phyloP scores from a whole-genome alignment of 116 monocot species.

The Trichopus zeylanicus region DNA sequence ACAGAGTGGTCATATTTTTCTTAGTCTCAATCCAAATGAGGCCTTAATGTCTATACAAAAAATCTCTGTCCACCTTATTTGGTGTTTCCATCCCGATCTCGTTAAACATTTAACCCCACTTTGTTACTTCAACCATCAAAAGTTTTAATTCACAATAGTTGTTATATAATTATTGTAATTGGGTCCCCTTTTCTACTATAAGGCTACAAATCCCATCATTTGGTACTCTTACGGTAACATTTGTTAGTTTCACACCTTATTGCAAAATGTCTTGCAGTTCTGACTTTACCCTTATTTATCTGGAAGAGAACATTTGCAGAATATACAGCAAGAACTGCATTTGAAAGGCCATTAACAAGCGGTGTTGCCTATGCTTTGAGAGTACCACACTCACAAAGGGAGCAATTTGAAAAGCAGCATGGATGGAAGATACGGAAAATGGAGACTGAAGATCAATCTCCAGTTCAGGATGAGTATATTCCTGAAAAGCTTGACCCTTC shows the following conservation, averaged over 20 bases:
- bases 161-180: no score
- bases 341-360: conserved; percentile 81
- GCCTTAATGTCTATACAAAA: no score
- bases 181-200: no score
- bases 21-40: no score
- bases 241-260: background rate
- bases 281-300: conserved; percentile 7
- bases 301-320: conserved; percentile 77
- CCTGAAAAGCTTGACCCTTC: conserved; percentile 75
- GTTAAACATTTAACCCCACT: no score
- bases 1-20: no score
- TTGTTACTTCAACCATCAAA: no score
- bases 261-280: background rate
- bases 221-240: no score
- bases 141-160: no score
- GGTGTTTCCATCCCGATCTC: no score
- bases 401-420: conserved; percentile 64
- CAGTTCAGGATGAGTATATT: conserved; percentile 68
- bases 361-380: conserved; percentile 88
- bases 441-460: conserved; percentile 67
- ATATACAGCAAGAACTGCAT: conserved; percentile 80
- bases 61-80: no score
- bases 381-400: conserved; percentile 60
- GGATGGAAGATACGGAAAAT: conserved; percentile 87
- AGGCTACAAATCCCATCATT: no score